Evolutionary conservation across 202 grass and related monocot genomes (phyloP).

Genomic region (Digitaria exilis): DNA sequence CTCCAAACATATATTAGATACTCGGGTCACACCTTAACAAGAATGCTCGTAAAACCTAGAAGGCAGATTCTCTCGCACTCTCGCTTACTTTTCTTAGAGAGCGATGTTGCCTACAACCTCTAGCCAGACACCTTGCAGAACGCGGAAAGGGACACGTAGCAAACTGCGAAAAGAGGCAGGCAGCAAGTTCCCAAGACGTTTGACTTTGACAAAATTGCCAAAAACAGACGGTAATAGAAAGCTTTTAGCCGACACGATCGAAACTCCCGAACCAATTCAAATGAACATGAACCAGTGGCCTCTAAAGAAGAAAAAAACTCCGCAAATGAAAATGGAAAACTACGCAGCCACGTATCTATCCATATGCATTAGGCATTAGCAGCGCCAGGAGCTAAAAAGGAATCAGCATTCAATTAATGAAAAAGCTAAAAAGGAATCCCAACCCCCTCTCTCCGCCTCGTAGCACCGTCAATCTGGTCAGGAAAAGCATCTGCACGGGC

Average conservation of each 20-base stretch:
- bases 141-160: background rate
- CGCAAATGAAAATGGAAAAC: background rate
- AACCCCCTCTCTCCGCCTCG: background rate
- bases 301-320: background rate
- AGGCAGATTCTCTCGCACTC: background rate
- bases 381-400: background rate
- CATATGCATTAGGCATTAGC: too few species aligned
- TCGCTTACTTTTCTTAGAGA: background rate
- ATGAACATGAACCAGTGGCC: background rate
- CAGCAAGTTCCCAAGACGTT: too few species aligned
- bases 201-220: background rate
- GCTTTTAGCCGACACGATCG: background rate
- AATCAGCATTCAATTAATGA: background rate
- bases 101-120: background rate
- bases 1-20: too few species aligned
- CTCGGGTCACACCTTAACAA: background rate
- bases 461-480: slow-evolving; percentile 14
- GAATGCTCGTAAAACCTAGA: too few species aligned
- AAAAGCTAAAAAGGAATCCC: background rate
- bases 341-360: background rate
- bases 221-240: slow-evolving; percentile 11
- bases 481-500: background rate
- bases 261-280: background rate
- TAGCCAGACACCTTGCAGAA: slow-evolving; percentile 1
- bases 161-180: background rate